Percentiles rank a stretch among this genome's conserved stretches.
phyloP scores from a whole-genome alignment of 495 filamentous ascomycete genomes.

The Oidiodendron maius region DNA sequence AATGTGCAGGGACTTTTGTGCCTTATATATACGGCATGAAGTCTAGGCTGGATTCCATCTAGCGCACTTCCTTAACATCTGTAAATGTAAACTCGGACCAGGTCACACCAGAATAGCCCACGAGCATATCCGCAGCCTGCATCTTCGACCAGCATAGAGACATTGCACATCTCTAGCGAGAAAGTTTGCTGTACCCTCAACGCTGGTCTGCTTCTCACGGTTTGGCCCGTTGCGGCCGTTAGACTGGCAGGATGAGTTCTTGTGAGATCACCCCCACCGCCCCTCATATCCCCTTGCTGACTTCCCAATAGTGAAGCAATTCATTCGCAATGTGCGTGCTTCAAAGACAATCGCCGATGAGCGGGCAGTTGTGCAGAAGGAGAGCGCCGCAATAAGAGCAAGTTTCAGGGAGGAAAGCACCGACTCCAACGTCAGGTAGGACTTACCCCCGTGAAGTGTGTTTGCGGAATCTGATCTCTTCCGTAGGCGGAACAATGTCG shows the following conservation, averaged over 20 bases:
- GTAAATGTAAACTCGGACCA: too few species aligned
- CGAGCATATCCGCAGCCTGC: not conserved
- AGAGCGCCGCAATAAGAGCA: constrained; percentile 93
- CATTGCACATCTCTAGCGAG: not conserved
- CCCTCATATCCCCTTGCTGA: constrained; percentile 17
- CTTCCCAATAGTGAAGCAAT: constrained; percentile 78
- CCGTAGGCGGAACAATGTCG: constrained; percentile 92
- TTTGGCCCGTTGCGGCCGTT: constrained; percentile 20
- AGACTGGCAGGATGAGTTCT: constrained; percentile 54
- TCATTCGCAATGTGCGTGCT: constrained; percentile 97
- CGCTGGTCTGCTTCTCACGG: constrained; percentile 8
- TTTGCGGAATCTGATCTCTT: constrained; percentile 1
- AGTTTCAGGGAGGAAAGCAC: constrained; percentile 96
- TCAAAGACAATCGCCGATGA: constrained; percentile 99
- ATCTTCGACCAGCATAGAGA: not conserved
- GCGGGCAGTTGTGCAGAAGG: constrained; percentile 95
- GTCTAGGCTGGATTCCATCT: not conserved
- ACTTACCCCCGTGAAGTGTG: not conserved
- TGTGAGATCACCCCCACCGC: constrained; percentile 42
- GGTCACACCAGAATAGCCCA: not conserved
- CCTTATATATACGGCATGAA: not conserved
- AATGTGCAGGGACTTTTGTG: not conserved
- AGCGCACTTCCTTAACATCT: not conserved
- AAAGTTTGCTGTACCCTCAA: not conserved
- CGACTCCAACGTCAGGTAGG: constrained; percentile 81